Evolutionary conservation across 2,329 filamentous ascomycete species (phyloP), one percentile per base, ranked within the genome.

Genomic region (Colletotrichum sp.): DNA sequence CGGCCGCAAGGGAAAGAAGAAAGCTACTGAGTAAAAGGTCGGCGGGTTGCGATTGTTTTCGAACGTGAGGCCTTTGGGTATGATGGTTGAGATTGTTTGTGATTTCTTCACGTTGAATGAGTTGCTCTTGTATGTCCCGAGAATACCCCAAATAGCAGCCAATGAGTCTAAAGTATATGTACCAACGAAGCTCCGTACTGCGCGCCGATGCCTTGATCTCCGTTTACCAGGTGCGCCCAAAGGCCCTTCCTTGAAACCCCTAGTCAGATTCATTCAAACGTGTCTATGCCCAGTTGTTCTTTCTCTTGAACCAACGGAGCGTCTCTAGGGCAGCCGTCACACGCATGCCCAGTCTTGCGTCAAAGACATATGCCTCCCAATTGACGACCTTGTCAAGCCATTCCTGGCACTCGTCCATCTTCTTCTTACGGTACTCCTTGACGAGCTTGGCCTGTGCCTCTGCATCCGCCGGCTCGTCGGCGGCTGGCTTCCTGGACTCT

Each of bases 321-420:
- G 93, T 95, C 80, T 93, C 91, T 79, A 93, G 84, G 2, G 91
- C 94, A 6, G 93, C 93, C 80, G 93, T 92, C 70, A 95, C 90
- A 74, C 94, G 92, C 89, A 96, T 90, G 4, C 94, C 93, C 67
- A 96, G 90, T 78, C 94, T 89, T 21, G 93, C 92, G 84, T 98
- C 95, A 67, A 97, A 87, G 75, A 94, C 89, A 82, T 93, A 97
- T 1, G 84, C 82, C 80, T 95, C 94, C 94, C 94, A 96, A 65
- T 86, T 90, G 67, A 92, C 90, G 34, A 93, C 92, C 80, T 92
- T 92, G 32, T 93, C 90, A 24, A 97, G 85, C 84, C 92, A 92
- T 65, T 88, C 85, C 78, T 91, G 89, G 81, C 93, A 94, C 80
- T 93, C 91, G 21, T 90, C 83, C 30, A 93, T 82, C 83, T 91